phyloP scores from a whole-genome alignment of 202 grass and related monocot genomes.

The Panicum virgatum region DNA sequence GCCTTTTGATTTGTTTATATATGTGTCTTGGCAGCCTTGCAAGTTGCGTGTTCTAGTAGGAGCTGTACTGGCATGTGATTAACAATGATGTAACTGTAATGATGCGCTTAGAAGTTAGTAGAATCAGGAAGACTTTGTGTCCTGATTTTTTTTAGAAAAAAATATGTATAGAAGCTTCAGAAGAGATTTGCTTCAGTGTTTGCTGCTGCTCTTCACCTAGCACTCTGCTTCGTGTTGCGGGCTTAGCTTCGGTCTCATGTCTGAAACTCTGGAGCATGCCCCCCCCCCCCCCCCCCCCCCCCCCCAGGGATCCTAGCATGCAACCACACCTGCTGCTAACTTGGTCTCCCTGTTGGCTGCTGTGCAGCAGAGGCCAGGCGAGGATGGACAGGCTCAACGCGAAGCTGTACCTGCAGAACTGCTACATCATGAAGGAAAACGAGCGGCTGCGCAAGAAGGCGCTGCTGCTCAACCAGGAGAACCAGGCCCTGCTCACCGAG shows the following conservation, averaged over 20 bases:
- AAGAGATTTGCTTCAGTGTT: not conserved
- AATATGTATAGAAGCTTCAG: conserved; percentile 11
- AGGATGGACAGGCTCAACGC: conserved; percentile 86
- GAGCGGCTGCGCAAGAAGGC: conserved; percentile 94
- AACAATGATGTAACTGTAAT: conserved; percentile 19
- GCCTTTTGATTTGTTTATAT: conserved; percentile 42
- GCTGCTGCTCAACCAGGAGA: conserved; percentile 89
- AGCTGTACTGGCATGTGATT: not conserved
- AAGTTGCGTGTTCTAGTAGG: not conserved
- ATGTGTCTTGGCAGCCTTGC: not conserved
- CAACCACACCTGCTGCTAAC: conserved; percentile 8
- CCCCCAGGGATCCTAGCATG: not conserved
- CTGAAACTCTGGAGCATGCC: not conserved
- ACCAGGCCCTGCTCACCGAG: conserved; percentile 73
- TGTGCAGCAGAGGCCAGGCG: not conserved
- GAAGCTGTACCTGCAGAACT: conserved; percentile 91
- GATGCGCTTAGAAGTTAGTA: not conserved
- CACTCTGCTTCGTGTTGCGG: conserved; percentile 10
- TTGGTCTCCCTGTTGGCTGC: conserved; percentile 13
- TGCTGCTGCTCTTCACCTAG: not conserved
- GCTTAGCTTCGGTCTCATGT: not conserved
- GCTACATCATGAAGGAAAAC: conserved; percentile 95
- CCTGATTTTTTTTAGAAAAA: not conserved
- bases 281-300: not conserved
- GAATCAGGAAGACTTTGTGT: not conserved